Percentiles rank a stretch among this genome's conserved stretches.
phyloP scores from a whole-genome alignment of 306 rosid species.

The Vigna nakashimae region DNA sequence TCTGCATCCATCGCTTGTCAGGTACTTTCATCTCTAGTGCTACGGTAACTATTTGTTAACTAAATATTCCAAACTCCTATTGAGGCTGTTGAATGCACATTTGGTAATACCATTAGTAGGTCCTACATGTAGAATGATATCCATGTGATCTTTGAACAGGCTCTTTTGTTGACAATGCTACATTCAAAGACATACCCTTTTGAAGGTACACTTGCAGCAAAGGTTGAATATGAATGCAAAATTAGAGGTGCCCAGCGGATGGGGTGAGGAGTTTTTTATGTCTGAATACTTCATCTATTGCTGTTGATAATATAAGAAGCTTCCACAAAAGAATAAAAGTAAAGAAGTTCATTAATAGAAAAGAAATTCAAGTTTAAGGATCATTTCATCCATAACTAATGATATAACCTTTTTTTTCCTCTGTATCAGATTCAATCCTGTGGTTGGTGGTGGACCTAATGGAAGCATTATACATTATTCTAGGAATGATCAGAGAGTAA shows the following conservation, averaged over 20 bases:
- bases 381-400: conserved; percentile 7
- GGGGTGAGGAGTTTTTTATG: conserved; percentile 68
- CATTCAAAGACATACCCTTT: conserved; percentile 76
- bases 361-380: conserved; percentile 23
- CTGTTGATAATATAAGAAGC: conserved; percentile 25
- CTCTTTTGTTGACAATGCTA: conserved; percentile 88
- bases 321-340: conserved; percentile 22
- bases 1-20: conserved; percentile 94
- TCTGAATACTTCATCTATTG: conserved; percentile 11
- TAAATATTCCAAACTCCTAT: conserved; percentile 14
- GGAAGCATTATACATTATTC: conserved; percentile 88
- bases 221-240: conserved; percentile 92
- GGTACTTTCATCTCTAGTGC: conserved; percentile 57
- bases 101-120: conserved; percentile 20
- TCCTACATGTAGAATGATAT: conserved; percentile 17
- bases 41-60: conserved; percentile 14
- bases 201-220: conserved; percentile 83
- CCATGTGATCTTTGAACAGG: conserved; percentile 58
- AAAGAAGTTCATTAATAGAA: conserved; percentile 35
- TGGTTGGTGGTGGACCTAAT: conserved; percentile 95
- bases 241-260: conserved; percentile 92
- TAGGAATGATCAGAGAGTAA: conserved; percentile 92
- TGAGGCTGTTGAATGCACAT: conserved; percentile 34
- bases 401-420: conserved; percentile 33
- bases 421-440: conserved; percentile 83